A percentile compares a stretch with the other conserved stretches of the same genome.
These are phyloP conservation scores for Diaporthe sp. DNA, from an alignment of 2,329 filamentous ascomycete species.

Conservation along the genomic window DNA sequence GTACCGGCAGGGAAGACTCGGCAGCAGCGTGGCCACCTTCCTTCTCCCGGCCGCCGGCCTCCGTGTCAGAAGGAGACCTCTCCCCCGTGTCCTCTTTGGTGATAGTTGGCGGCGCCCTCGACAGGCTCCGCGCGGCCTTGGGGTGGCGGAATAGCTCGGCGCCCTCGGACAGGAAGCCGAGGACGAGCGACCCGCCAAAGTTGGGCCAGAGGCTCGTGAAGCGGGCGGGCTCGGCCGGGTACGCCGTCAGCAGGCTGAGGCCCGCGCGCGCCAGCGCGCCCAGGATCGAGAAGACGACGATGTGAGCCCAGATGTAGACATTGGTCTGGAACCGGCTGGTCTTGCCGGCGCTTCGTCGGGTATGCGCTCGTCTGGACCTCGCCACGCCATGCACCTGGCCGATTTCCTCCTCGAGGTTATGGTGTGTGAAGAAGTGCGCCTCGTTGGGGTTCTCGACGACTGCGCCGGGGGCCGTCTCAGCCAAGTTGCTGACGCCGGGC, in stretches of 20 bases:
- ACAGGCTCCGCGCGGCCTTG: constrained; percentile 1
- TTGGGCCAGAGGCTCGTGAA: constrained; percentile 90
- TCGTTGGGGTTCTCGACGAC: constrained; percentile 22
- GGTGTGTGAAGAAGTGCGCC: constrained; percentile 6
- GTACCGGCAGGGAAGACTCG: constrained; percentile 60
- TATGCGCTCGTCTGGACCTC: too few relatives aligned
- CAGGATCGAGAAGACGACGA: constrained; percentile 89
- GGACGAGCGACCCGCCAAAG: constrained; percentile 81
- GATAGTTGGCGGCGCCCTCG: neutral
- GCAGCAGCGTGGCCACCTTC: neutral
- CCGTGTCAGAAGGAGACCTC: neutral
- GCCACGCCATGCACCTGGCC: constrained; percentile 26
- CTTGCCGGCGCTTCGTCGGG: neutral
- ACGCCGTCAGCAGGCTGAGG: constrained; percentile 82
- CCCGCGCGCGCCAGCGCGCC: constrained; percentile 88
- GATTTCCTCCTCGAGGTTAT: constrained; percentile 46
- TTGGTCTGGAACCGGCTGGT: constrained; percentile 57
- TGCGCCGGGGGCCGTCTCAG: neutral
- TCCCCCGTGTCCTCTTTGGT: neutral
- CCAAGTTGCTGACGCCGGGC: neutral
- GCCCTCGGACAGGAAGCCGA: constrained; percentile 77
- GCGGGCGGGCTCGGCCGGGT: constrained; percentile 80
- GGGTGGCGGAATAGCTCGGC: constrained; percentile 61
- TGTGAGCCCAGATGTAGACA: constrained; percentile 81
- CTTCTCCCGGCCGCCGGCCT: neutral